Base-by-base conservation (phyloP, 2,329 filamentous ascomycete genomes). In the Microdochium nivale region DNA sequence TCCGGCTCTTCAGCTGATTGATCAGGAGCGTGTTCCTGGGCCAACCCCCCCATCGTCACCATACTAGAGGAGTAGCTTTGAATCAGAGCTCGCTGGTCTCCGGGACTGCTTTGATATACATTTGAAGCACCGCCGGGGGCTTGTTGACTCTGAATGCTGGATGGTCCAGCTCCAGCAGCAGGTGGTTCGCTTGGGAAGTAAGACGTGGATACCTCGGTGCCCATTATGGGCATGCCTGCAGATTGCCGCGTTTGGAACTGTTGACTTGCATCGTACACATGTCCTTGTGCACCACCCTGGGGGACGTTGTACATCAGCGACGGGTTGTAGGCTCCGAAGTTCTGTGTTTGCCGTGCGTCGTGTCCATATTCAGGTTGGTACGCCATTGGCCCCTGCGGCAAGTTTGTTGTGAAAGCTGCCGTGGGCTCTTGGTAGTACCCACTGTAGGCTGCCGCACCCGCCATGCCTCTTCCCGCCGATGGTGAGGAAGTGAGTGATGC, bases 271-370 rank as follows among this genome's bases (percentile, higher is more conserved):
- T 92, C 87, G 73, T 95, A 95, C 70, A 86, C 76, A 73, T 81
- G 67, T 71, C 73, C 75, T 70, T 81, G 80, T 57, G 76, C 71
- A 55, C 73, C 74, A 62, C 82, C 74, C 65, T 84, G 83, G 64
- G 78, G 74, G 62, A 91, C 86, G 71, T 84, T 85, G 75, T 95
- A 95, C 79, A 94, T 85, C 73, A 92, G 83, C 56, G 81, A 80
- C 51, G 83, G 70, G 62, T 74, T 83, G 74, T 80, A 87, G 67
- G 72, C 73, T 63, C 72, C 68, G 61, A 81, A 84, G 58, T 67
- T 67, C 60, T 77, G 77, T 55, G 76, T 68, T 62, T 76, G 76
- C 57, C 79, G 76, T 58, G 78, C 76, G 55, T 84, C 81, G 58
- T 83, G 79, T 54, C 76, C 73, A 67, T 88, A 90, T 60, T 84